A percentile compares a stretch with the other conserved stretches of the same genome.
Conservation (phyloP, 2,329 filamentous ascomycete species). For the Simplicillium sp. region DNA sequence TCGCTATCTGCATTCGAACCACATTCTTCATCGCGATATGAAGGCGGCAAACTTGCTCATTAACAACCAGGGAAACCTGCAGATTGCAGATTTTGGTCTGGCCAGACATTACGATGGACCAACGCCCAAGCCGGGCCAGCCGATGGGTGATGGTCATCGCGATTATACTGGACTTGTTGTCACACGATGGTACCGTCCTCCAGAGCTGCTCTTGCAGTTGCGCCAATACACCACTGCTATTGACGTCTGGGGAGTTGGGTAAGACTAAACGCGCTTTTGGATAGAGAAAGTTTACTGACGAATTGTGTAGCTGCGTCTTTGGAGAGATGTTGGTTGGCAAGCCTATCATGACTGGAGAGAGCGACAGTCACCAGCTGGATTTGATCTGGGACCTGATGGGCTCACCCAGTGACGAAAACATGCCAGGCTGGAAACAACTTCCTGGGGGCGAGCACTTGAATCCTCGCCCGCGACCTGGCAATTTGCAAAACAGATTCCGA, state of each 20-base stretch:
- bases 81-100: constrained; percentile 95
- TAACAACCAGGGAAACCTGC: constrained; percentile 84
- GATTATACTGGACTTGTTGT: constrained; percentile 97
- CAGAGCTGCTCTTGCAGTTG: constrained; percentile 81
- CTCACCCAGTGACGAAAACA: constrained; percentile 77
- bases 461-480: constrained; percentile 51
- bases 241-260: constrained; percentile 97
- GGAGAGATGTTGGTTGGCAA: constrained; percentile 94
- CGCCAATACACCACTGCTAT: constrained; percentile 94
- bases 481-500: constrained; percentile 64
- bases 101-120: constrained; percentile 87
- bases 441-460: constrained; percentile 72
- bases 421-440: constrained; percentile 82
- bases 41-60: constrained; percentile 97
- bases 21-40: constrained; percentile 95
- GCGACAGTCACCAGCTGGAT: constrained; percentile 80
- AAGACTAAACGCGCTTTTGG: constrained; percentile 22
- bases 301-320: constrained; percentile 71
- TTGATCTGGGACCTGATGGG: constrained; percentile 92
- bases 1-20: constrained; percentile 78
- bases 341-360: constrained; percentile 84
- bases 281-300: constrained; percentile 10
- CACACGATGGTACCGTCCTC: constrained; percentile 92
- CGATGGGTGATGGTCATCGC: constrained; percentile 74
- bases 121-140: constrained; percentile 64